Evolutionary conservation across 2,329 filamentous ascomycete species (phyloP).

Genomic region (Penicillium sumatraense): DNA sequence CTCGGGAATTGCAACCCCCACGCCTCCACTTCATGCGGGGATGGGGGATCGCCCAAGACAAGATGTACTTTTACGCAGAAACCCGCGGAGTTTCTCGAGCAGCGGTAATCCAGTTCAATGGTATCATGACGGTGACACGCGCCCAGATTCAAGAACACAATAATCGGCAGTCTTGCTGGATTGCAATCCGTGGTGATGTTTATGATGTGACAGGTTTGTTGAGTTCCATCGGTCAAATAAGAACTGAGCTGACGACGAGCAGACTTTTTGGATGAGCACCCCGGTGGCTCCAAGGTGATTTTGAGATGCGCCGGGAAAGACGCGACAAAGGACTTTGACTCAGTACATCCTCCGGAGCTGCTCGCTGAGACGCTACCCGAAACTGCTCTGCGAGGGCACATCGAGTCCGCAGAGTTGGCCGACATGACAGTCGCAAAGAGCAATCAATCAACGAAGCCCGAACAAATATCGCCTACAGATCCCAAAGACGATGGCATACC

Average conservation of each 20-base stretch:
- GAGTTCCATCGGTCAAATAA: no score
- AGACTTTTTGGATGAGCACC: conserved; percentile 40
- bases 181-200: conserved; percentile 56
- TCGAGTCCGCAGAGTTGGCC: conserved; percentile 23
- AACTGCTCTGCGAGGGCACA: conserved; percentile 28
- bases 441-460: not conserved
- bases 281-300: conserved; percentile 39
- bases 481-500: conserved; percentile 20
- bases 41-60: not conserved
- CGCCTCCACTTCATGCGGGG: conserved; percentile 4
- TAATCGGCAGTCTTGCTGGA: conserved; percentile 55
- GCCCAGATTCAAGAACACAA: conserved; percentile 57
- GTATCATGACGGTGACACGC: conserved; percentile 45
- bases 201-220: conserved; percentile 52
- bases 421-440: not conserved
- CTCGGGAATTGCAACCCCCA: conserved; percentile 6
- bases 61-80: not conserved
- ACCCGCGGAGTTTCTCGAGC: not conserved
- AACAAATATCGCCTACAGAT: not conserved
- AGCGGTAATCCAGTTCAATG: not conserved
- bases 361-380: conserved; percentile 34
- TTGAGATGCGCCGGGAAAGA: conserved; percentile 40
- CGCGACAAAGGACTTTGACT: conserved; percentile 41
- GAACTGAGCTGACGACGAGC: not conserved
- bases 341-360: conserved; percentile 37